Evolutionary conservation across 345 rosid species (phyloP).

Genomic region (Excoecaria agallocha): DNA sequence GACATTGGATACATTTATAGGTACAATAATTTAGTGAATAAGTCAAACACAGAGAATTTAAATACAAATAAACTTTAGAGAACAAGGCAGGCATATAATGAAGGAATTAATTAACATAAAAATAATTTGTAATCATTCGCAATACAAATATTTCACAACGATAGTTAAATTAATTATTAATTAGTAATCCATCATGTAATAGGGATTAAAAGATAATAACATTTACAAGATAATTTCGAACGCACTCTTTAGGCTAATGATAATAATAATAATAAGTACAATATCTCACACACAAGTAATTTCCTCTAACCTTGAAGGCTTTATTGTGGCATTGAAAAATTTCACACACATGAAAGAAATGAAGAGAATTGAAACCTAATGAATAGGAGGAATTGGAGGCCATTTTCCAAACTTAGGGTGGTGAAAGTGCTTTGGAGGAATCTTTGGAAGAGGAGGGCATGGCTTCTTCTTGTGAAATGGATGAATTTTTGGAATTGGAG

Average conservation of each 20-base stretch:
- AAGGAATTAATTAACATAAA: too few relatives aligned
- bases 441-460: conserved; percentile 17
- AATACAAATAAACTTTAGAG: too few relatives aligned
- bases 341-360: not conserved
- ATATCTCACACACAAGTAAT: not conserved
- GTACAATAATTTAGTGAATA: too few relatives aligned
- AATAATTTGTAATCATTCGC: too few relatives aligned
- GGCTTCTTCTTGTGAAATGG: conserved; percentile 29
- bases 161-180: not conserved
- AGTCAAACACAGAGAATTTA: too few relatives aligned
- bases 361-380: not conserved
- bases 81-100: too few relatives aligned
- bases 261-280: not conserved
- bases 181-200: not conserved
- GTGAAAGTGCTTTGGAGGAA: conserved; percentile 18
- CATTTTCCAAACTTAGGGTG: conserved; percentile 27
- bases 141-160: not conserved
- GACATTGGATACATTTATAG: too few relatives aligned
- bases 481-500: conserved; percentile 21
- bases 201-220: not conserved
- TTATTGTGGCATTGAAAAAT: conserved; percentile 7
- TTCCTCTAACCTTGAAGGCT: conserved; percentile 1
- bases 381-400: conserved; percentile 28
- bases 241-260: not conserved
- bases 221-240: not conserved